Evolutionary conservation across 2,329 filamentous ascomycete species (phyloP), one percentile per base, ranked within the genome.

Genomic region (Dactylellina parvicollis): DNA sequence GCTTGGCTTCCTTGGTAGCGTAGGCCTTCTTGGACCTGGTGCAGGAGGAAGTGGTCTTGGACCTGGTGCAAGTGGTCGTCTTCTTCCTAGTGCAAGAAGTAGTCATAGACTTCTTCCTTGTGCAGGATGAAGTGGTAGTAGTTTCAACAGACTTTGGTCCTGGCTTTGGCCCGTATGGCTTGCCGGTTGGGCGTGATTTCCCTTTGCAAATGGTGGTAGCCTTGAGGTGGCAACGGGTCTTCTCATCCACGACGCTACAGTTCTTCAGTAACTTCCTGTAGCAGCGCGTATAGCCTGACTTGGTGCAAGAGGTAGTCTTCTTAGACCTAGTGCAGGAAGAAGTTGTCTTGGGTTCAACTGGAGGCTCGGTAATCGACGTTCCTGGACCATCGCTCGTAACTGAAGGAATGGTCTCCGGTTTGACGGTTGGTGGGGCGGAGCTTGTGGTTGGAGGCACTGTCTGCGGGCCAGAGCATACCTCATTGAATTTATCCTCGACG

Each of bases 1-100:
- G 34, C 34, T 40, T 40, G 16, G 18, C 7, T 5, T 32, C 18
- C 30, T 16, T 56, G 20, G 52, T 42, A 9, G 32, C 22, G 22
- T n/a, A 24, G 50, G n/a, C 18, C 8, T 22, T 56, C 52, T 42
- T 54, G 36, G 18, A 18, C 18, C 38, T 56, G 8, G 42, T 57
- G 49, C 38, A 38, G 28, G 47, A 36, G n/a, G n/a, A n/a, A n/a
- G 30, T 30, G 28, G 42, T 18, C 18, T 46, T 57, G 20, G 34
- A 14, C 44, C 30, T 42, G 16, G 38, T 40, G 38, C 49, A 65
- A n/a, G 22, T 61, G 2, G 12, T 20, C 1, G 32, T 10, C 36
- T 22, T 24, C 9, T 3, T 7, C 28, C n/a, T n/a, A 2, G 32
- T 56, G 30, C 7, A 18, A n/a, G n/a, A n/a, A n/a, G n/a, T n/a